Base-by-base conservation (phyloP, 1,284 basidiomycete species). In the Psilocybe mexicana region DNA sequence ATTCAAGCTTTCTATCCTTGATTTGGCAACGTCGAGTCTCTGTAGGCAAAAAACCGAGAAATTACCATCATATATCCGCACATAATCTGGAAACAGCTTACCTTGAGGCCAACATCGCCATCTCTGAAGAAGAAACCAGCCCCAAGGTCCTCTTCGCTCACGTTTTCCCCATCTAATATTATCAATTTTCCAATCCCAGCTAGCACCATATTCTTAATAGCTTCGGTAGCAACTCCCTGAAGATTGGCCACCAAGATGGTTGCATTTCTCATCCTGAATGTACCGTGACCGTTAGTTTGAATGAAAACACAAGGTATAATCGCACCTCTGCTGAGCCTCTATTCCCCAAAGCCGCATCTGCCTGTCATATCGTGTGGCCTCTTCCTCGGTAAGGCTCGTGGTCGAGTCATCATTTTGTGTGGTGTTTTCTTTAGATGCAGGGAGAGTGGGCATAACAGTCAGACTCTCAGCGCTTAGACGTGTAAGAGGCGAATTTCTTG, bases 291-390 rank as follows among this genome's bases (percentile, higher is more conserved):
- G 56, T 35, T 30, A 23, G 6, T 7, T 26, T 2, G 38, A 11
- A 14, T 40, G n/a, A 24, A 28, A 33, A 23, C 18, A 26, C 28
- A n/a, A 23, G 38, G n/a, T 3, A 35, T 6, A 7, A 10, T 12
- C 43, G 26, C 66, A 94, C 94, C 88, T 84, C 74, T 96, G 94
- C 73, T 99, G 96, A 28, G 97, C 96, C 72, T 98, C 96, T 30
- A 98, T 83, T 45, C 97, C 96, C 96, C 96, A 99, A 60, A 98
- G 78, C 28, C 97, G 86, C 77, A 99, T 98, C 76, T 98, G 96
- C 42, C 96, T 88, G 75, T 98, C 96, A 72, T 99, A 98, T 30
- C 98, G 76, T 38, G 74, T 79, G 14, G 78, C 78, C 66, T 81
- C 79, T 65, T 80, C 79, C 61, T 81, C 79, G 45, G 79, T 79